Percentiles rank a stretch among this genome's conserved stretches.
Evolutionary conservation across 441 rosid genomes (phyloP).

Genomic region (Gossypium trilobum): DNA sequence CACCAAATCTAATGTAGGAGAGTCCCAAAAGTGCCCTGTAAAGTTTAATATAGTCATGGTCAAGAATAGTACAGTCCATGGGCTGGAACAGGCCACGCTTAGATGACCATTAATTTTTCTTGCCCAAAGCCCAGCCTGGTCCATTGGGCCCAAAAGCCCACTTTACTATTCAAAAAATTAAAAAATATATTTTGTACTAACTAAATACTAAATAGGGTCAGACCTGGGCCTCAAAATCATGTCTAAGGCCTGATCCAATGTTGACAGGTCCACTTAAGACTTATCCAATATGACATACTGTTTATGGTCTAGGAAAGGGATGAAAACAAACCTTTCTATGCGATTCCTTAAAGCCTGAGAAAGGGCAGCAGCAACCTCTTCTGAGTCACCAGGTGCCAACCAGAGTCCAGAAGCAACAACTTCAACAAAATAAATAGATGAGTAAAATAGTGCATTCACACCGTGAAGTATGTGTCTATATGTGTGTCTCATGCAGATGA

Average conservation of each 20-base stretch:
- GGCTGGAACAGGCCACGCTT: background rate
- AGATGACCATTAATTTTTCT: background rate
- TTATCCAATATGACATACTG: slow-evolving; percentile 12
- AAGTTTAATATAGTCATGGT: slow-evolving; percentile 21
- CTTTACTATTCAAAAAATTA: background rate
- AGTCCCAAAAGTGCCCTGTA: slow-evolving; percentile 62
- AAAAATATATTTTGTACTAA: background rate
- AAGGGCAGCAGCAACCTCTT: slow-evolving; percentile 92
- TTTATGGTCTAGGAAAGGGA: slow-evolving; percentile 15
- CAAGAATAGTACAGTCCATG: background rate
- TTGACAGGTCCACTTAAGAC: background rate
- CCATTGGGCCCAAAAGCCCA: background rate
- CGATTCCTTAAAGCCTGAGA: slow-evolving; percentile 84
- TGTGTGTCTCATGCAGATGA: background rate
- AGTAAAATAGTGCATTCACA: slow-evolving; percentile 7
- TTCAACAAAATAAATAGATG: slow-evolving; percentile 28
- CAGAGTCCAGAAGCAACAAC: slow-evolving; percentile 94
- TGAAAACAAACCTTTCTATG: slow-evolving; percentile 68
- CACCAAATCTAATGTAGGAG: slow-evolving; percentile 94
- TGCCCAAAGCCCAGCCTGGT: background rate
- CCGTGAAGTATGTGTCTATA: slow-evolving; percentile 7
- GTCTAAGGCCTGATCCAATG: background rate
- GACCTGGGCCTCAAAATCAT: background rate
- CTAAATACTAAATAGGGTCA: background rate
- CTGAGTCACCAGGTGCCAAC: slow-evolving; percentile 99